Percentiles rank a stretch among this genome's conserved stretches.
These are phyloP conservation scores for Cladosporium cucumerinum DNA, from an alignment of 2,329 filamentous ascomycete species.

Conservation along the genomic window DNA sequence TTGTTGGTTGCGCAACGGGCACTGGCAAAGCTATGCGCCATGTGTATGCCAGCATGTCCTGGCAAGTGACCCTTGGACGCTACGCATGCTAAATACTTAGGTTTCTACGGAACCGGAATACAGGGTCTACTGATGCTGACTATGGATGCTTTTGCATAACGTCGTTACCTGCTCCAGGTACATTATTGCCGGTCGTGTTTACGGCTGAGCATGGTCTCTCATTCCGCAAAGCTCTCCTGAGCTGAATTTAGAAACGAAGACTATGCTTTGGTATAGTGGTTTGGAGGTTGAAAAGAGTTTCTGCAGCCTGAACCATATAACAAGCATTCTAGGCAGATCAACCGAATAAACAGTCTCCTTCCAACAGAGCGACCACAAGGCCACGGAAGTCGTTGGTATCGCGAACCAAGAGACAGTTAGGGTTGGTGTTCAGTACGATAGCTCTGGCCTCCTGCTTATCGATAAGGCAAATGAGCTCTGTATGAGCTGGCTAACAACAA, in stretches of 20 bases:
- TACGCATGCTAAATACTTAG: neutral
- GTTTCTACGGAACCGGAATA: neutral
- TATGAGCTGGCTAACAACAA: neutral
- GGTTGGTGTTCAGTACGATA: neutral
- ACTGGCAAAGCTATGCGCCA: neutral
- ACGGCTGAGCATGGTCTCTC: neutral
- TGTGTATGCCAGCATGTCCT: neutral
- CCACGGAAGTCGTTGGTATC: neutral
- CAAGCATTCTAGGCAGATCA: no score
- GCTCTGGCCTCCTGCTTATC: neutral
- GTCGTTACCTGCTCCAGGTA: neutral
- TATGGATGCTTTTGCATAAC: neutral
- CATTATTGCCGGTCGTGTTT: neutral
- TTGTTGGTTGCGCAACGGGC: neutral
- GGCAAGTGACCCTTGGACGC: neutral
- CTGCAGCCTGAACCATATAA: no score
- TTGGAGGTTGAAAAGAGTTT: no score
- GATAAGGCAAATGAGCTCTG: neutral
- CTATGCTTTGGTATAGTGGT: no score
- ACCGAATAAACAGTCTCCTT: neutral
- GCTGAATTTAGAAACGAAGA: no score
- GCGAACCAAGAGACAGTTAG: neutral
- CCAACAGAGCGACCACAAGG: neutral
- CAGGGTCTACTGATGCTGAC: no score
- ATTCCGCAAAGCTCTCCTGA: no score